phyloP scores from a whole-genome alignment of 2,329 filamentous ascomycete genomes.

The Xylariaceae sp. region DNA sequence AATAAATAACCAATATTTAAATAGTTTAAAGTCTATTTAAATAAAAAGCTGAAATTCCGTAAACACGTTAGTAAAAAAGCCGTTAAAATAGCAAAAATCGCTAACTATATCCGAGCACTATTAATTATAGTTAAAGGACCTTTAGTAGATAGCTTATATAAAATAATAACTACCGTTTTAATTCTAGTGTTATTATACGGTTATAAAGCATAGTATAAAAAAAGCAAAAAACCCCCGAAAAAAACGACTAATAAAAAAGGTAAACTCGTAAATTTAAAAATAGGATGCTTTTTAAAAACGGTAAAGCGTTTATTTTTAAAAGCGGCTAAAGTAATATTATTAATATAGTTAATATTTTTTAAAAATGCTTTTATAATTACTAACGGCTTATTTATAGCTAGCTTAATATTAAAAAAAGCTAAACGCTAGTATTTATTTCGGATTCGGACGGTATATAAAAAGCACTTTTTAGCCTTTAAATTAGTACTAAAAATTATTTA shows the following conservation, averaged over 20 bases:
- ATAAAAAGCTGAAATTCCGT: conserved; percentile 2
- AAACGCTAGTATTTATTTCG: not conserved
- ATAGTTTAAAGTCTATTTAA: not conserved
- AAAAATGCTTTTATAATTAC: too few relatives aligned
- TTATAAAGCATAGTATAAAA: not conserved
- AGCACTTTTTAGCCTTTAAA: not conserved
- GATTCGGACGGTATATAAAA: not conserved
- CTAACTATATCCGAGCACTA: conserved; percentile 3
- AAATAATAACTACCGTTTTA: conserved; percentile 2
- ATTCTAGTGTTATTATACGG: conserved; percentile 1
- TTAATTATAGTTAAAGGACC: not conserved
- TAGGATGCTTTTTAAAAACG: not conserved
- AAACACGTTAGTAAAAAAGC: conserved; percentile 1
- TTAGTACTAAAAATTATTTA: not conserved
- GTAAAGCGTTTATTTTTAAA: not conserved
- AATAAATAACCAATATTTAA: not conserved
- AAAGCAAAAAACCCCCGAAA: not conserved
- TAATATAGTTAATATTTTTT: too few relatives aligned
- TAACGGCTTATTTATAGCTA: too few relatives aligned
- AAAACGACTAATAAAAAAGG: not conserved
- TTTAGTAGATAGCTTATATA: not conserved
- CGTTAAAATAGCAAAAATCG: conserved; percentile 2
- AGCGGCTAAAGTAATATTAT: not conserved
- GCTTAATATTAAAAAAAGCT: not conserved
- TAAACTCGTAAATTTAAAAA: not conserved